Base-by-base conservation (phyloP, 2,329 filamentous ascomycete genomes). In the Fusarium hostae region DNA sequence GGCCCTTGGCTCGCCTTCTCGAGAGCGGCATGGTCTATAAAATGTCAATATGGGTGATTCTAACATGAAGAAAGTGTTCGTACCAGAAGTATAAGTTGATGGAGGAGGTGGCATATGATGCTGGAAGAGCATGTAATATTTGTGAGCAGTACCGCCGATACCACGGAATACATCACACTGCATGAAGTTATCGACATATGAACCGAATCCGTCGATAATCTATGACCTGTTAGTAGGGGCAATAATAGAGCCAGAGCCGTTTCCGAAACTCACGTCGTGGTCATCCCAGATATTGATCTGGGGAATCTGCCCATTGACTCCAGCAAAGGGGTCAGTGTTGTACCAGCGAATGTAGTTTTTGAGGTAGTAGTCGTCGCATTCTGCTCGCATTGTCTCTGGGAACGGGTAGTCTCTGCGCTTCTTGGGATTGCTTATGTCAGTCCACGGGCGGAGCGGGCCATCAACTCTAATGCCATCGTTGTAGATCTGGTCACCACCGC, bases 211-310 rank as follows among this genome's bases (percentile, higher is more conserved):
- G 80, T 95, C 92, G 73, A 95, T 96, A 73, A 95, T 94, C 83
- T 95, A 75, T 62, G 43, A 24, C 75, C 87, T 84, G 74, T 91
- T 83, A 78, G 64, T 12, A 35, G 28, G 28, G 22, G 18, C 18
- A 34, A 32, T 13, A 20, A 18, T 34, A 47, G 20, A 35, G 15
- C 12, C n/a, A 50, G 30, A 24, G 7, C 16, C 34, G n/a, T 12
- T 22, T 54, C 26, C 22, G 15, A 44, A 20, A 88, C 83, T 87
- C 84, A 88, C 79, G 78, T 96, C 93, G 79, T 98, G 96, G 76
- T 99, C 96, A 80, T 99, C 96, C 95, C 95, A 99, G 47, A 99
- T 93, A 78, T 98, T 99, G 72, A 99, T 84, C 88, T 97, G 97
- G 2, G 96, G 91, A 68, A 99, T 98, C 79, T 98, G 94, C 3